A percentile compares a stretch with the other conserved stretches of the same genome.
Evolutionary conservation across 768 basidiomycete genomes (phyloP).

Genomic region (Termitomyces sp.): DNA sequence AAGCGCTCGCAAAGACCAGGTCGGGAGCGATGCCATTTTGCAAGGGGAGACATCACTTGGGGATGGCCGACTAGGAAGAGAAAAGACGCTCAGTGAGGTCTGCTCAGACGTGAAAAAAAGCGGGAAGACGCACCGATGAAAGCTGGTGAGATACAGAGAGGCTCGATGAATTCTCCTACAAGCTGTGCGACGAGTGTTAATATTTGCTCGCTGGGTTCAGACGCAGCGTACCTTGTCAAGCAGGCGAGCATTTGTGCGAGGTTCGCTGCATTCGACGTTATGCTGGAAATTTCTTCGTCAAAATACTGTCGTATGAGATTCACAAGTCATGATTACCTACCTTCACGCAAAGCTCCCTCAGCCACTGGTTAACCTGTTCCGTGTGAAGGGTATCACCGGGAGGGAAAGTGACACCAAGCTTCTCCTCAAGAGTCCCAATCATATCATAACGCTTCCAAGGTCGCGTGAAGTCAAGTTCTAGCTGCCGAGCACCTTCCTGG

Average conservation of each 20-base stretch:
- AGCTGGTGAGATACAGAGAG: constrained; percentile 90
- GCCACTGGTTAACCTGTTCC: constrained; percentile 81
- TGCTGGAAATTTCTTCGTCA: constrained; percentile 42
- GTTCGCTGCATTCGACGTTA: constrained; percentile 94
- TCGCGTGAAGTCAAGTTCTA: constrained; percentile 80
- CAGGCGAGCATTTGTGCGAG: constrained; percentile 89
- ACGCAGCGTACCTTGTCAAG: constrained; percentile 75
- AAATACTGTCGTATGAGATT: not conserved
- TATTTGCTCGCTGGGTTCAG: not conserved
- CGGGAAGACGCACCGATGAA: constrained; percentile 68
- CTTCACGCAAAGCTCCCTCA: constrained; percentile 81
- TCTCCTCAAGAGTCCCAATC: constrained; percentile 94
- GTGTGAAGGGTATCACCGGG: constrained; percentile 88
- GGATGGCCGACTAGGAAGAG: constrained; percentile 79
- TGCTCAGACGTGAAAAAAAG: not conserved
- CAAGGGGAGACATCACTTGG: constrained; percentile 98
- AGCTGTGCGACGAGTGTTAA: constrained; percentile 43
- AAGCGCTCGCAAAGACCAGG: constrained; percentile 98
- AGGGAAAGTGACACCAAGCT: constrained; percentile 88
- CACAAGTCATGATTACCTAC: constrained; percentile 51
- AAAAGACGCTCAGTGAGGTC: not conserved
- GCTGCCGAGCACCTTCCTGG: constrained; percentile 50
- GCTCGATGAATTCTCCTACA: constrained; percentile 97
- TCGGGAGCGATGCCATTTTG: constrained; percentile 97
- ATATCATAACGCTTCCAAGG: constrained; percentile 99